These are phyloP conservation scores for Endotrypanum monterogeii DNA, from an alignment of 208 protist species.

Conservation along the genomic window DNA sequence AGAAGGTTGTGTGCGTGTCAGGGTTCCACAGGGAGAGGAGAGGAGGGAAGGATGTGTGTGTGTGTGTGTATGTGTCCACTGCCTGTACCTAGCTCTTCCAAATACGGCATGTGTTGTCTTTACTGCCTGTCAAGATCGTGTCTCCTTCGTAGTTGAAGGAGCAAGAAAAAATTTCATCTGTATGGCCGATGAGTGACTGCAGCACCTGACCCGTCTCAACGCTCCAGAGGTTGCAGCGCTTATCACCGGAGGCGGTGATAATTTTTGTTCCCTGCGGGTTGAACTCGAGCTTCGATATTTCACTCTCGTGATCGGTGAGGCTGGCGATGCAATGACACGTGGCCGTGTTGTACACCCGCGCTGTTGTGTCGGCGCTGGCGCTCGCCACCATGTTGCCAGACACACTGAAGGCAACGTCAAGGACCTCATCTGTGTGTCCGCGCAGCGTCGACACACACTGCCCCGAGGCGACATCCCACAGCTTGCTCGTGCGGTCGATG, in stretches of 20 bases:
- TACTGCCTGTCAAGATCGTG: conserved; percentile 96
- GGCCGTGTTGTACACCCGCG: conserved; percentile 91
- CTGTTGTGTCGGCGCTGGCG: conserved; percentile 94
- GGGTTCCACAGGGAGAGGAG: background rate
- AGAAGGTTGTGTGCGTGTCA: background rate
- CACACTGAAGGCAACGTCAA: conserved; percentile 94
- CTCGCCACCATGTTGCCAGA: conserved; percentile 91
- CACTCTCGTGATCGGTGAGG: conserved; percentile 92
- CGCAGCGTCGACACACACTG: conserved; percentile 89
- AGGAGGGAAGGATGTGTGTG: background rate
- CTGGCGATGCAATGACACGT: conserved; percentile 88
- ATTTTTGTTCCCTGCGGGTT: conserved; percentile 96
- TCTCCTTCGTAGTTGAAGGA: conserved; percentile 96
- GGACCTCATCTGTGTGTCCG: conserved; percentile 93
- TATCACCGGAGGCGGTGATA: conserved; percentile 93
- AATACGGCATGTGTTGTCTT: conserved; percentile 97
- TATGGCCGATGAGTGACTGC: conserved; percentile 95
- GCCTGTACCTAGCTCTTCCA: conserved; percentile 80
- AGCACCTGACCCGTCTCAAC: conserved; percentile 83
- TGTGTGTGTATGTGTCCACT: background rate
- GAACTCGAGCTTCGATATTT: conserved; percentile 95
- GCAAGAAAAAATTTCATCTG: conserved; percentile 96
- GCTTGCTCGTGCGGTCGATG: conserved; percentile 95
- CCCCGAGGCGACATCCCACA: conserved; percentile 94
- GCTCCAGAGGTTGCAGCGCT: conserved; percentile 94